A percentile compares a stretch with the other conserved stretches of the same genome.
These are phyloP conservation scores for Dothistroma pini DNA, from an alignment of 2,329 filamentous ascomycete species.

Conservation along the genomic window DNA sequence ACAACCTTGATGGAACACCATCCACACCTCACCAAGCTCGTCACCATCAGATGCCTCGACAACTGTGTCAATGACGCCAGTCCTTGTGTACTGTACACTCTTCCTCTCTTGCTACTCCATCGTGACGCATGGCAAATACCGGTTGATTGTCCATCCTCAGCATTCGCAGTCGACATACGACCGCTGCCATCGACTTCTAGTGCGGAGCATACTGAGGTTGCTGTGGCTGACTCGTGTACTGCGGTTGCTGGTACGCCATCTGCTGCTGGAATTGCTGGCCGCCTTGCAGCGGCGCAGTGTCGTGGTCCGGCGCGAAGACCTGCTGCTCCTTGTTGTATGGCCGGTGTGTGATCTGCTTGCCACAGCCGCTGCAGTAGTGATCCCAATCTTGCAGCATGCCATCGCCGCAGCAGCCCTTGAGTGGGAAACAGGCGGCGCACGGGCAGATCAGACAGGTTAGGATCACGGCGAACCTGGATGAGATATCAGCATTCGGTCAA, in stretches of 20 bases:
- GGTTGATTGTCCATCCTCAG: neutral
- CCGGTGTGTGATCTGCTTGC: slow-evolving; percentile 15
- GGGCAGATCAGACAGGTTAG: slow-evolving; percentile 11
- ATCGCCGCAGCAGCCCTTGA: slow-evolving; percentile 14
- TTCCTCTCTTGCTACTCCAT: neutral
- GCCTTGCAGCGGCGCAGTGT: neutral
- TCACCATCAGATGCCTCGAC: neutral
- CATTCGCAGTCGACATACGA: neutral
- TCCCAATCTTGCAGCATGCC: slow-evolving; percentile 17
- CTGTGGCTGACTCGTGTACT: slow-evolving; percentile 10
- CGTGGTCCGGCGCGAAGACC: slow-evolving; percentile 10
- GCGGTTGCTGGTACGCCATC: neutral
- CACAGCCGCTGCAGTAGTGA: slow-evolving; percentile 16
- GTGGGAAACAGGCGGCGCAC: slow-evolving; percentile 10
- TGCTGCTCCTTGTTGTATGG: slow-evolving; percentile 13
- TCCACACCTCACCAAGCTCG: neutral
- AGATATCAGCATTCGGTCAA: neutral
- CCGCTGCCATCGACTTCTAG: neutral
- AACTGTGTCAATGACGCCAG: too few relatives aligned
- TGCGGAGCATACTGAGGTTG: neutral
- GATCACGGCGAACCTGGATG: slow-evolving; percentile 4
- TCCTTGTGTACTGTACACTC: neutral
- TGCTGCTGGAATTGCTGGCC: neutral
- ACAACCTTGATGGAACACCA: neutral
- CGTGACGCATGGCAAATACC: neutral